A percentile compares a stretch with the other conserved stretches of the same genome.
These are phyloP conservation scores for Venturia oleaginea DNA, from an alignment of 2,329 filamentous ascomycete species.

Conservation along the genomic window DNA sequence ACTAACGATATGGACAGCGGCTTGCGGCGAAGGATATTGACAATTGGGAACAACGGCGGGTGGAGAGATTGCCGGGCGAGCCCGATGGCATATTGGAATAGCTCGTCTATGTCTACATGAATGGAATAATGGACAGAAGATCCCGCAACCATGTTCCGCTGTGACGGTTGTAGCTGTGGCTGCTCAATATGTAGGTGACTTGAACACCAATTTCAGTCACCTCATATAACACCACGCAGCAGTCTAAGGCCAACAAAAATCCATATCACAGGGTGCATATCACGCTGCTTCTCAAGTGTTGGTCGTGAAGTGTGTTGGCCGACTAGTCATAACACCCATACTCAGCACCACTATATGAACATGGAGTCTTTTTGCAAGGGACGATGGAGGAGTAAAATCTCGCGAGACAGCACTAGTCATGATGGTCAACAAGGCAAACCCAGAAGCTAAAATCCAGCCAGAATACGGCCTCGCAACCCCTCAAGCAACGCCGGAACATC, in stretches of 20 bases:
- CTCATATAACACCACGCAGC: background rate
- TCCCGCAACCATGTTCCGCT: background rate
- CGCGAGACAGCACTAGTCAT: background rate
- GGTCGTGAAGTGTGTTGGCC: background rate
- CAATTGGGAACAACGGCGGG: conserved; percentile 93
- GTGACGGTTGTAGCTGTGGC: background rate
- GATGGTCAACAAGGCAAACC: background rate
- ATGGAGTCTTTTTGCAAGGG: background rate
- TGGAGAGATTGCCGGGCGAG: conserved; percentile 82
- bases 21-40: conserved; percentile 84
- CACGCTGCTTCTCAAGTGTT: background rate
- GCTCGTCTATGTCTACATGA: background rate
- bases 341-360: background rate
- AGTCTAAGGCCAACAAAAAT: background rate
- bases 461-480: background rate
- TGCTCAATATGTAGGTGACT: background rate
- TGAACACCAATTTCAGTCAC: background rate
- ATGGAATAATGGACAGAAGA: background rate
- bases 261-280: background rate
- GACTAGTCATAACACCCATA: background rate
- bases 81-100: conserved; percentile 63
- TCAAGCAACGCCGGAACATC: background rate
- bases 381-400: background rate
- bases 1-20: conserved; percentile 43
- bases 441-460: background rate